These are phyloP conservation scores for Globisporangium acanthophoron DNA, from an alignment of 352 stramenopile genomes.

Conservation along the genomic window DNA sequence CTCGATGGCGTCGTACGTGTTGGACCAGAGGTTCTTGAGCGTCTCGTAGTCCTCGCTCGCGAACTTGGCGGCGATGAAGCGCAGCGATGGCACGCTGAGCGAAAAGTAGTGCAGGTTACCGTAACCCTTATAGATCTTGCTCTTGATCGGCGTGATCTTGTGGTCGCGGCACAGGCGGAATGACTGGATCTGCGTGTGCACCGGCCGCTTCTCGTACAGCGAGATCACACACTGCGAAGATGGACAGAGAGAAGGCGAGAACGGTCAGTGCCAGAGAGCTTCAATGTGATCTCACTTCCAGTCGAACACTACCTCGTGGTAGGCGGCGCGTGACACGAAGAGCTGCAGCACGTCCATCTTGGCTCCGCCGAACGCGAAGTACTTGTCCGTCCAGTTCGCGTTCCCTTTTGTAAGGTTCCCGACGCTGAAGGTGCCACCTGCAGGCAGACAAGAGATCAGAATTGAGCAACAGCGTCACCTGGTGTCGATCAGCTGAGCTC, in stretches of 20 bases:
- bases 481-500: conserved; percentile 6
- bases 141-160: conserved; percentile 83
- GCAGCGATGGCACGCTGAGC: conserved; percentile 69
- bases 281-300: not conserved
- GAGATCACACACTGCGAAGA: conserved; percentile 63
- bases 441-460: conserved; percentile 1
- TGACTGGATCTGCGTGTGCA: conserved; percentile 81
- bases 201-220: conserved; percentile 76
- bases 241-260: not conserved
- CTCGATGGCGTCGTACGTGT: conserved; percentile 78
- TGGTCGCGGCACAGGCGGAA: conserved; percentile 79
- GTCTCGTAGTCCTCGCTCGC: conserved; percentile 79
- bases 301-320: conserved; percentile 50
- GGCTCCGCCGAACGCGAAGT: conserved; percentile 75
- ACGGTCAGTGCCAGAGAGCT: not conserved
- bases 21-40: conserved; percentile 77
- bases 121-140: conserved; percentile 87
- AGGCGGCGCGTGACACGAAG: conserved; percentile 76
- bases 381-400: conserved; percentile 69
- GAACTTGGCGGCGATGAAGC: conserved; percentile 80
- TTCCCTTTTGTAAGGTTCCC: conserved; percentile 77
- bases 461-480: conserved; percentile 3
- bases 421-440: conserved; percentile 80
- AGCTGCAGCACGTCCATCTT: conserved; percentile 83
- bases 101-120: conserved; percentile 85